Base-by-base conservation (phyloP, 306 rosid species). In the Cucurbita ficifolia region DNA sequence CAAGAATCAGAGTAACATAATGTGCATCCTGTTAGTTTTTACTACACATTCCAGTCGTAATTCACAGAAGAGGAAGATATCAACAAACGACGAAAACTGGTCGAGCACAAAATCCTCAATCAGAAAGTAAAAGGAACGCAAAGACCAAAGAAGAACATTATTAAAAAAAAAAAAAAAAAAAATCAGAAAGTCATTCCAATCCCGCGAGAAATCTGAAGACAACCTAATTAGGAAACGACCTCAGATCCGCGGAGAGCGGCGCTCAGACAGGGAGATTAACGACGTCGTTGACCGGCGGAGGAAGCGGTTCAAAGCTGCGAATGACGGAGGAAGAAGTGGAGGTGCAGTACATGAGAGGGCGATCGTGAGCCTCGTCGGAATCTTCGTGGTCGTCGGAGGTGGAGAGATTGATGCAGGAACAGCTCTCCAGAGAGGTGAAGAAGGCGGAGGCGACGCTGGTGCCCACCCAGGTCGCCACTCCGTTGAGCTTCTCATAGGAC, bases 361-460 rank as follows among this genome's bases (percentile, higher is more conserved):
- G 83, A 54, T 81, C 88, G 35, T 84, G 85, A 13, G 83, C 84
- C 74, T 81, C 87, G 0, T 76, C 84, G 1, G 77, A 68, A 67
- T 78, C 42, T 39, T 84, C 85, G 13, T 64, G 75, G 76, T 84
- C 88, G 76, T 84, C 88, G 76, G 81, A 54, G 60, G 88, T 84
- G 21, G 83, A 79, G 65, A 84, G 85, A 61, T 84, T 79, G 76
- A 84, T 84, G 74, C 88, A 81, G 9, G 88, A 79, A 61, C 88
- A 84, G 6, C 85, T 81, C 67, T 84, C 83, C 8, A 84, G 72
- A 0, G 88, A 84, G 3, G 80, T 59, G 67, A 84, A 84, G 78
- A 84, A 84, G 49, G 85, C 88, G 14, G 88, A 81, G 3, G 88
- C 85, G 42, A 84, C 85, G 75, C 83, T 74, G 51, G 82, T 61